Evolutionary conservation across 192 early-diverging fungal species (phyloP).

Genomic region (Mortierella claussenii): DNA sequence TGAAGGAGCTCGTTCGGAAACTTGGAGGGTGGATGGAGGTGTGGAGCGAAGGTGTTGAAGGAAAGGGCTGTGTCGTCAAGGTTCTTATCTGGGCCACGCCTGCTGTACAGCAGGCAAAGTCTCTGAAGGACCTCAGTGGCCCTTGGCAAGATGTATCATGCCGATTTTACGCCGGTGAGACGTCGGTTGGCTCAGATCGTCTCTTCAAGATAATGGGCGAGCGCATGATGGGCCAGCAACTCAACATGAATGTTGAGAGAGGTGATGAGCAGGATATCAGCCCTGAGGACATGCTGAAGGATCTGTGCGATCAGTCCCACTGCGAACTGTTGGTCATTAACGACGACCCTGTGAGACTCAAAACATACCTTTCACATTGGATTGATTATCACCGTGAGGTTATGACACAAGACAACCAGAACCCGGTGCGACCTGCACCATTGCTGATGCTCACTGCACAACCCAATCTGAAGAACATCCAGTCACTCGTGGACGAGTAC

Average conservation of each 20-base stretch:
- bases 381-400: conserved; percentile 11
- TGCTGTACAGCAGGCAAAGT: conserved; percentile 18
- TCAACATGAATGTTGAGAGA: conserved; percentile 37
- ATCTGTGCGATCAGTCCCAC: conserved; percentile 14
- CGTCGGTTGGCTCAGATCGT: conserved; percentile 27
- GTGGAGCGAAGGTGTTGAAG: conserved; percentile 52
- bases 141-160: conserved; percentile 33
- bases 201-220: conserved; percentile 43
- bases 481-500: conserved; percentile 34
- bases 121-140: conserved; percentile 24
- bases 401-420: background rate
- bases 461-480: conserved; percentile 20
- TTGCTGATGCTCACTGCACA: conserved; percentile 28
- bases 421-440: conserved; percentile 19
- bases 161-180: conserved; percentile 36
- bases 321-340: conserved; percentile 45
- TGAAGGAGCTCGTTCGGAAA: conserved; percentile 54
- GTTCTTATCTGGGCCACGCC: conserved; percentile 43
- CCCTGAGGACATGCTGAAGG: conserved; percentile 33
- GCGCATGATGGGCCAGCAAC: conserved; percentile 47
- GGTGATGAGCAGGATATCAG: conserved; percentile 24
- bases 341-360: conserved; percentile 31
- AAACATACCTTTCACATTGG: conserved; percentile 30
- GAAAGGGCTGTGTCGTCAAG: conserved; percentile 51
- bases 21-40: conserved; percentile 62